Evolutionary conservation across 768 basidiomycete genomes (phyloP), one percentile per base, ranked within the genome.

Genomic region (Tricholomella constricta): DNA sequence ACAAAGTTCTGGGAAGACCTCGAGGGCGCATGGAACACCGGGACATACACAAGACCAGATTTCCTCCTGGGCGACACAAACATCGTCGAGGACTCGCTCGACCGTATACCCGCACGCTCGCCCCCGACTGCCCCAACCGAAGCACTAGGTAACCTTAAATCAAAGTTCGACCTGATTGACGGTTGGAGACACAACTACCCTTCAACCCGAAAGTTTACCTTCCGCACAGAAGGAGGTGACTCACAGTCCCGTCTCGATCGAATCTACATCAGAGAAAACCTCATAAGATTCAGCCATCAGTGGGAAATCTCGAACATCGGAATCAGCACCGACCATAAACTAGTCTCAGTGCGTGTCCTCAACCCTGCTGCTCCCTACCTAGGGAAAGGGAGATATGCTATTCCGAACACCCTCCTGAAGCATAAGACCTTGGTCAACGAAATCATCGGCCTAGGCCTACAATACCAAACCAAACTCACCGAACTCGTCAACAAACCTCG

Each of bases 61-160:
- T 14, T 75, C 0, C 51, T 80, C 34, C 37, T 72, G 0, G 75
- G 78, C 0, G 75, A 81, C 52, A 71, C 72, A 36, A 80, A 81
- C 55, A 25, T 78, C 0, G 69, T 72, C 0, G 74, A 79, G 47
- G 70, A 75, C 0, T 20, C 57, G 0, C 51, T 77, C 0, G 76
- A 79, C 53, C 14, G 72, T 0, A 36, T 71, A 1, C 76, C 77
- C 0, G 17, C 48, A 0, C 54, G 57, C 0, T 1, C 15, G 0
- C 73, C 77, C 41, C 43, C 4, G 10, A 17, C 3, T 25, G 15
- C 8, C 22, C 22, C 20, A 7, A 31, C 17, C n/a, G 34, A 22
- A 3, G 35, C 46, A 6, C 46, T 48, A 2, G 15, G 2, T 4
- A 32, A 10, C 27, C 40, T 49, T 14, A 55, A 55, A 45, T 36